Evolutionary conservation across 148 eudicot genomes (phyloP), one percentile per base, ranked within the genome.

Genomic region (Amaranthus hypochondriacus): DNA sequence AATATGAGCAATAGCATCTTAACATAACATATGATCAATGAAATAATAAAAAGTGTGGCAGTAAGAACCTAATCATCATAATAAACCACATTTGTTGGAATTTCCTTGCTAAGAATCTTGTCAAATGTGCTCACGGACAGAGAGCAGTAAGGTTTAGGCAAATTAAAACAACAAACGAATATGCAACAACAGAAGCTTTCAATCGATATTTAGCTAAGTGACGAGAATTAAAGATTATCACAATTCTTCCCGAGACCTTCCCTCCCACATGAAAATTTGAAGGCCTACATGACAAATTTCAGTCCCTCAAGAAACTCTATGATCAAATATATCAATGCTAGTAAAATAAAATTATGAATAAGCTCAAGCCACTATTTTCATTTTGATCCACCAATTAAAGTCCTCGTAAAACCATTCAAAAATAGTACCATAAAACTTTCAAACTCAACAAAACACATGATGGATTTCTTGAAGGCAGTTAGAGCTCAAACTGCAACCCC

Each of bases 31-130:
- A 56, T 49, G 42, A 2, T 48, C 7, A 14, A 67, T 56, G n/a
- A 12, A 73, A 56, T 62, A 10, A 75, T 18, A 18, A 18, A 18
- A 18, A 18, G 18, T 18, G 12, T 13, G 66, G 68, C 43, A 21
- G 48, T 21, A n/a, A 66, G 56, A 79, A 93, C 97, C 98, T 88
- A 77, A 12, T 93, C 98, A 81, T 93, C 98, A 84, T 93, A 95
- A 57, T 81, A 93, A 60, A 93, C 98, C 65, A 93, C 81, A 61
- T 77, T 87, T 9, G 95, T 81, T 48, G 98, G 97, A 65, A 91
- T 91, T 84, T 93, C 94, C 89, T 89, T 93, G 75, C 80, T 91
- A 82, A 93, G 84, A 74, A 93, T 93, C 84, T 93, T 91, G 84
- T 93, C 97, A 81, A 93, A 93, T 84, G 97, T 93, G 82, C 79